phyloP scores from a whole-genome alignment of 441 rosid genomes.

The Macaranga tanarius region DNA sequence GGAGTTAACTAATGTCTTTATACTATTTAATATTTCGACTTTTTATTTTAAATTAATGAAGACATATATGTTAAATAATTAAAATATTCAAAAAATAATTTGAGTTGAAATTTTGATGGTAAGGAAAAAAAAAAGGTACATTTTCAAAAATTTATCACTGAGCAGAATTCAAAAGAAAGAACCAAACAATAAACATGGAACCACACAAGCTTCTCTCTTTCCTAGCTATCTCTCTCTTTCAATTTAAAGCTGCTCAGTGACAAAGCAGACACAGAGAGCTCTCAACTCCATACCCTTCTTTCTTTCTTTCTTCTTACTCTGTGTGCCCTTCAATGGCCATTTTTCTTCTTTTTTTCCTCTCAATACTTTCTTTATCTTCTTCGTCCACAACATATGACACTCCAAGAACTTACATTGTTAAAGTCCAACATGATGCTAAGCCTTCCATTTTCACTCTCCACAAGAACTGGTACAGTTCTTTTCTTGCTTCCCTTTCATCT shows the following conservation, averaged over 20 bases:
- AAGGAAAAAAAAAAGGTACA: no score
- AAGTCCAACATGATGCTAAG: constrained; percentile 60
- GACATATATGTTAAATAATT: no score
- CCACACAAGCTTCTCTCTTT: not conserved
- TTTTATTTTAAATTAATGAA: no score
- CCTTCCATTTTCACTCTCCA: constrained; percentile 81
- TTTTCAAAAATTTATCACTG: not conserved
- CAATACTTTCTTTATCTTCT: constrained; percentile 31
- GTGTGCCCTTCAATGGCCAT: constrained; percentile 20
- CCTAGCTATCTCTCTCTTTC: not conserved
- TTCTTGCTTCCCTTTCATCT: constrained; percentile 44
- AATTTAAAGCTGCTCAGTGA: constrained; percentile 12
- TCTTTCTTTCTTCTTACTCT: constrained; percentile 22
- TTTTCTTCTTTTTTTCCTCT: constrained; percentile 26
- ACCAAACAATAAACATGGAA: no score
- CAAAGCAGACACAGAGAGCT: not conserved
- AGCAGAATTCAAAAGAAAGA: no score
- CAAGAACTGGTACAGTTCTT: constrained; percentile 73
- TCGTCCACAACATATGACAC: constrained; percentile 35
- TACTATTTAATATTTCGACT: no score
- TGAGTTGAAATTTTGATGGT: no score
- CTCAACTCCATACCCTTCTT: not conserved
- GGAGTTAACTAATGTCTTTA: no score
- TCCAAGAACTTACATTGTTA: constrained; percentile 61
- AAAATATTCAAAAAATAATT: no score